Evolutionary conservation across 148 eudicot genomes (phyloP), one percentile per base, ranked within the genome.

Genomic region (Beta vulgaris): DNA sequence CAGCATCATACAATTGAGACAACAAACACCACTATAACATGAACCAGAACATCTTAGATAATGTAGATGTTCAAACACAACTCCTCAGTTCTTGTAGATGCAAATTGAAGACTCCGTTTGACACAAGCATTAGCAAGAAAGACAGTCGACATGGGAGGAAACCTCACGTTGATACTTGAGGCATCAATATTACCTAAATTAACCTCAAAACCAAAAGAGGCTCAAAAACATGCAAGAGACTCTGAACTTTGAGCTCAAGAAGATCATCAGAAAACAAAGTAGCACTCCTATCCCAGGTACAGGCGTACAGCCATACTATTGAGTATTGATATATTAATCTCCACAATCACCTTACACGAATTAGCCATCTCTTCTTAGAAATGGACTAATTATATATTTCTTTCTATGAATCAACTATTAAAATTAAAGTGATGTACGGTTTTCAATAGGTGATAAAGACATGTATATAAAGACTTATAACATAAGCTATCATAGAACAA

Each of bases 1-100:
- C n/a, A 74, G 49, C 34, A 66, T 11, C 40, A 57, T 63, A n/a
- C 40, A 78, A 25, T 42, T 64, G 63, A 67, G 51, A 49, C 71
- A 60, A 25, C 6, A 25, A 28, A 80, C 48, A 60, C 5, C 54
- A 76, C 21, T 53, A 62, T 1, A 28, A 40, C 65, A 68, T 29
- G 12, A 55, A 75, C 66, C 37, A 25, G 36, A 25, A 40, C 37
- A 39, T 16, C 14, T 19, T 49, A 66, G 51, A 66, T 37, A 11
- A 34, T 15, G 37, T 15, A 63, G 15, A 73, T 48, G 32, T 39
- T 34, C 46, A 51, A 26, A 9, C 19, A 75, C n/a, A n/a, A n/a
- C n/a, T n/a, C n/a, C n/a, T n/a, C n/a, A n/a, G n/a, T n/a, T n/a
- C n/a, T n/a, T n/a, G n/a, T n/a, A n/a, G n/a, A 53, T 53, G 58